Conservation (phyloP, 176 grass and related monocot species). For the Chrysopogon serrulatus region DNA sequence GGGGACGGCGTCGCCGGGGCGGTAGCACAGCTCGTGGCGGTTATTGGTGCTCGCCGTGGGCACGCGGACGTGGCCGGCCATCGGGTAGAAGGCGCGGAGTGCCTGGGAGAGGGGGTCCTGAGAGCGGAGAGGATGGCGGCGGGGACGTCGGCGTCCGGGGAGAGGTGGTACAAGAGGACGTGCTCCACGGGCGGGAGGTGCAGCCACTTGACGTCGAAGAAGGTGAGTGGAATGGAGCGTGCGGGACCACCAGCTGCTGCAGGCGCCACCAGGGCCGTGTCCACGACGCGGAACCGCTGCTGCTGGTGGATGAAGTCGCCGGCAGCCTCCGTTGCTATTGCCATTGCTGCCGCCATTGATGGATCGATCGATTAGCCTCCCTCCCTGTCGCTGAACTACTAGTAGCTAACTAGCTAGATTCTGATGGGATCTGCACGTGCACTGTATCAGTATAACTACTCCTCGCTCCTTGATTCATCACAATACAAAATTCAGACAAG, state of each 20-base stretch:
- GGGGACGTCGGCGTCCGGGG: background rate
- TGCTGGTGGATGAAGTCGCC: background rate
- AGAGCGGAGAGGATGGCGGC: conserved; percentile 26
- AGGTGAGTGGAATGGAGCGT: conserved; percentile 39
- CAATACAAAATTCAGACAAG: too few species aligned
- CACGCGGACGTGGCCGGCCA: conserved; percentile 27
- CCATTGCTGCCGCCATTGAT: too few species aligned
- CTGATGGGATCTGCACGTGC: too few species aligned
- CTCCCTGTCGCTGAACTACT: too few species aligned
- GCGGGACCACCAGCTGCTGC: background rate
- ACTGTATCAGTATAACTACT: too few species aligned
- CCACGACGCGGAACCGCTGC: background rate
- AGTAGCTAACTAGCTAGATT: too few species aligned
- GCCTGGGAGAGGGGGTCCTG: conserved; percentile 24
- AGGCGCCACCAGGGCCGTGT: conserved; percentile 4
- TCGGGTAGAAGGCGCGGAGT: conserved; percentile 36
- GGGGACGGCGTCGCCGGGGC: conserved; percentile 24
- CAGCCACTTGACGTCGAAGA: conserved; percentile 40
- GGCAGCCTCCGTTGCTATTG: background rate
- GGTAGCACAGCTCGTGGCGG: conserved; percentile 28
- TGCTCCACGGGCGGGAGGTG: conserved; percentile 28
- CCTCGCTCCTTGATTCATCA: too few species aligned
- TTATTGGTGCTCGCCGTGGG: too few species aligned
- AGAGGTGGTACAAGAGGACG: conserved; percentile 46
- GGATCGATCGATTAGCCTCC: too few species aligned